Percentiles rank a stretch among this genome's conserved stretches.
Evolutionary conservation across 805 yeast species (phyloP).

Genomic region (Yarrowia sp.): DNA sequence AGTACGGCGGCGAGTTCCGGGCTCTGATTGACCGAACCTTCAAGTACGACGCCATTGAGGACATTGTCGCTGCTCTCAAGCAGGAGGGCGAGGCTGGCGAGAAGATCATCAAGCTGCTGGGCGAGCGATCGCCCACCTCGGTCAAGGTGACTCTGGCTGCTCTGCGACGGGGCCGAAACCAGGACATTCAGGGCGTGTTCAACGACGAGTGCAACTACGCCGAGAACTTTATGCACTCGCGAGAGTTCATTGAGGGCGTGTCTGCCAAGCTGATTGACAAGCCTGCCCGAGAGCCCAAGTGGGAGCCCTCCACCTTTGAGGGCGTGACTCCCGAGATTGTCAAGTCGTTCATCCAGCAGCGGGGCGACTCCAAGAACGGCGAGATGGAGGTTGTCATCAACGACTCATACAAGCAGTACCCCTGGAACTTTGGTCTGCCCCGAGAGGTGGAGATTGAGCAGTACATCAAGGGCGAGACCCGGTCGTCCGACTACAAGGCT

Average conservation of each 20-base stretch:
- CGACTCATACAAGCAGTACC: conserved; percentile 49
- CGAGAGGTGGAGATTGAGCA: conserved; percentile 58
- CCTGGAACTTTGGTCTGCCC: conserved; percentile 77
- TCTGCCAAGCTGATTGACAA: conserved; percentile 50
- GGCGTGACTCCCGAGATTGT: conserved; percentile 39
- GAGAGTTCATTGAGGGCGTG: conserved; percentile 52
- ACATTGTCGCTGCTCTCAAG: conserved; percentile 53
- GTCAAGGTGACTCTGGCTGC: conserved; percentile 68
- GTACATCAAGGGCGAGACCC: conserved; percentile 68
- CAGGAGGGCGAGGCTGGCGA: conserved; percentile 57
- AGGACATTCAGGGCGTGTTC: conserved; percentile 62
- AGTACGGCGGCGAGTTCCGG: conserved; percentile 50
- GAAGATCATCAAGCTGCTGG: conserved; percentile 52
- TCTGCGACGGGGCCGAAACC: conserved; percentile 56
- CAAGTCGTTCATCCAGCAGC: conserved; percentile 31
- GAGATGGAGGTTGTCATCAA: conserved; percentile 36
- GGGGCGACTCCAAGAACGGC: conserved; percentile 37
- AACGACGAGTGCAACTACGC: conserved; percentile 74
- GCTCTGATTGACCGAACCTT: conserved; percentile 68
- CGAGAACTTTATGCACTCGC: conserved; percentile 62
- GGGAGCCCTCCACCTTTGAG: conserved; percentile 46
- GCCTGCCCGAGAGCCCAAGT: conserved; percentile 50
- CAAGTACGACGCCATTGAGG: conserved; percentile 48
- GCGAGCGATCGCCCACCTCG: conserved; percentile 72
- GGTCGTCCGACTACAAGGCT: conserved; percentile 60